These are phyloP conservation scores for Prunus kanzakura DNA, from an alignment of 306 rosid genomes.

Conservation along the genomic window DNA sequence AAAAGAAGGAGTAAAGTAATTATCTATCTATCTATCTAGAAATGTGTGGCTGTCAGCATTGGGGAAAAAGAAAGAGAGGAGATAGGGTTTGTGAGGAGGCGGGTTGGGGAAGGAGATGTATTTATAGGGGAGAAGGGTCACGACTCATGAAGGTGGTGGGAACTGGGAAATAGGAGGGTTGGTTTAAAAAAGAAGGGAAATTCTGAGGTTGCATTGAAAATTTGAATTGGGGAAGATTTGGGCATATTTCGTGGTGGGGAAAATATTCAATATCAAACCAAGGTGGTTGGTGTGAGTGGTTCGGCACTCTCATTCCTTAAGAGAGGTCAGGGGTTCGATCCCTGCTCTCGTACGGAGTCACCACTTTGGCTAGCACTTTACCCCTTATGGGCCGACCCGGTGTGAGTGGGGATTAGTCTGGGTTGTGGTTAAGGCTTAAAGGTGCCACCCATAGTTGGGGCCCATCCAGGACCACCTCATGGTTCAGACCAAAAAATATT, in stretches of 20 bases:
- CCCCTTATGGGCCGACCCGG: no score
- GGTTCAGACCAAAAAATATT: no score
- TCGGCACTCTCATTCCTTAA: no score
- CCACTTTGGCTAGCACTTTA: no score
- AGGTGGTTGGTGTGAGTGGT: no score
- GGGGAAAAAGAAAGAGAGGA: neutral
- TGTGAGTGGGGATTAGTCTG: no score
- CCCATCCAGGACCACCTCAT: no score
- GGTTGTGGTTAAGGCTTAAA: no score
- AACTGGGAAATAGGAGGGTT: neutral
- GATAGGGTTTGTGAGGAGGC: conserved; percentile 34
- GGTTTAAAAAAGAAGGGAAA: neutral
- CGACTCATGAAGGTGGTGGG: neutral
- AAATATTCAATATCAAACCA: neutral
- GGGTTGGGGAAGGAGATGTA: neutral
- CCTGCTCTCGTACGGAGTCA: no score
- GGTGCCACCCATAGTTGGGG: no score
- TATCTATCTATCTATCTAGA: neutral
- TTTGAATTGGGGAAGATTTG: neutral
- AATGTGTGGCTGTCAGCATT: conserved; percentile 15
- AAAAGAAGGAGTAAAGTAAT: neutral
- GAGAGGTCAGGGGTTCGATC: no score
- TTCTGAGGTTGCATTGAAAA: neutral
- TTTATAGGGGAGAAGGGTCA: conserved; percentile 4
- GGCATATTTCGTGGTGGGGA: conserved; percentile 30